These are phyloP conservation scores for Akanthomyces muscarius DNA, from an alignment of 2,329 filamentous ascomycete genomes.

Conservation along the genomic window DNA sequence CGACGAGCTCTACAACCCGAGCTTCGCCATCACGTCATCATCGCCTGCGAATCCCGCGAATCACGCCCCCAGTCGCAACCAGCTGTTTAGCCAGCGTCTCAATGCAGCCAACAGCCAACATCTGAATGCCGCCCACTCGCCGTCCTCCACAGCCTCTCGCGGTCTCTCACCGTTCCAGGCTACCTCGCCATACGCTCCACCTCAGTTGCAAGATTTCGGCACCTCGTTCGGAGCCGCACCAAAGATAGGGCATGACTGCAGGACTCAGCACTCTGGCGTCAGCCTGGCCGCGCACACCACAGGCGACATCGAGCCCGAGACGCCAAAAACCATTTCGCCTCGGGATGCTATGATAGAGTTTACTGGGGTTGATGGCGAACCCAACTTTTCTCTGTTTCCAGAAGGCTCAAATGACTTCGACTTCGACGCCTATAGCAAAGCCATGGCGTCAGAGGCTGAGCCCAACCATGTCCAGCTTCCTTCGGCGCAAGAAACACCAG, in stretches of 20 bases:
- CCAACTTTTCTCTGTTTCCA: constrained; percentile 70
- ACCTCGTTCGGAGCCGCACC: constrained; percentile 38
- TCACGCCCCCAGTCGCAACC: constrained; percentile 46
- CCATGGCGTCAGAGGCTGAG: constrained; percentile 24
- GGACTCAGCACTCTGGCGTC: constrained; percentile 55
- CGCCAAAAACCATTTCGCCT: constrained; percentile 86
- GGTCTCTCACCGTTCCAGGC: constrained; percentile 80
- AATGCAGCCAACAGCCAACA: constrained; percentile 76
- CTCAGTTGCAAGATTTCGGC: constrained; percentile 41
- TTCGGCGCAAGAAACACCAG: constrained; percentile 20
- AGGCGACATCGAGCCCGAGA: constrained; percentile 41
- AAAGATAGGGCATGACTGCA: constrained; percentile 57
- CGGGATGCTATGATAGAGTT: constrained; percentile 90
- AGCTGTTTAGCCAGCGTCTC: constrained; percentile 70
- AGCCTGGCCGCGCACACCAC: constrained; percentile 38
- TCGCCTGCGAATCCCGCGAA: constrained; percentile 45
- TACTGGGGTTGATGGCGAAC: constrained; percentile 66
- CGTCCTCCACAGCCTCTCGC: constrained; percentile 47
- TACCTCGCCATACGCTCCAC: constrained; percentile 58
- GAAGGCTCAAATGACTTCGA: constrained; percentile 48
- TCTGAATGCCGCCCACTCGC: constrained; percentile 54
- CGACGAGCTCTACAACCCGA: constrained; percentile 79
- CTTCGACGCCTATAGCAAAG: constrained; percentile 38
- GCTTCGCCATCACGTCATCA: constrained; percentile 55
- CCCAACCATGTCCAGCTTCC: constrained; percentile 21